Conservation (phyloP, 805 yeast species). For the Blastobotrys robertii region DNA sequence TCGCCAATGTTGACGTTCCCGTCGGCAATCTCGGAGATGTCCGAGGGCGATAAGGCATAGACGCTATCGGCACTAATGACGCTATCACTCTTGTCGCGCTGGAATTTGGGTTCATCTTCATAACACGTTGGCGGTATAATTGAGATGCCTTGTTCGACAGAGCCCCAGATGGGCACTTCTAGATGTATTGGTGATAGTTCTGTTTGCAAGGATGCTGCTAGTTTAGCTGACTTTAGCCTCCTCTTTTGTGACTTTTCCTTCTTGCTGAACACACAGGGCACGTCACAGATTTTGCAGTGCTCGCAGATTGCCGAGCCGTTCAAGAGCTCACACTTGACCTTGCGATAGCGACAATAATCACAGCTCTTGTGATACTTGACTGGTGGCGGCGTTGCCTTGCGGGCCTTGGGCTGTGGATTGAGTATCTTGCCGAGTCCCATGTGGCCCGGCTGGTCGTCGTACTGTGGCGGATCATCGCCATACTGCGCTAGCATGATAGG, state of each 20-base stretch:
- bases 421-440: no score
- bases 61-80: no score
- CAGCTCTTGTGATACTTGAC: constrained; percentile 11
- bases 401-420: no score
- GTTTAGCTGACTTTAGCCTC: constrained; percentile 5
- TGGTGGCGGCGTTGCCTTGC: background rate
- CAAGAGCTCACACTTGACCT: constrained; percentile 9
- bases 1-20: constrained; percentile 1
- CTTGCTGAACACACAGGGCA: constrained; percentile 10
- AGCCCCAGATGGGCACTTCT: background rate
- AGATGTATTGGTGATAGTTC: background rate
- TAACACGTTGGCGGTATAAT: no score
- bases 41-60: no score
- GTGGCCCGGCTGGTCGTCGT: no score
- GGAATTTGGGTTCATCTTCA: no score
- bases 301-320: constrained; percentile 7
- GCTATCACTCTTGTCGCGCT: no score
- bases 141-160: background rate
- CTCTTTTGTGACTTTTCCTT: constrained; percentile 10
- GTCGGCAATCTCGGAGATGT: no score
- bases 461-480: no score
- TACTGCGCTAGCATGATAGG: no score
- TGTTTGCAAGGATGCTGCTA: constrained; percentile 4
- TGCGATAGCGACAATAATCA: constrained; percentile 13
- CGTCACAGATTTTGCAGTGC: constrained; percentile 10